Evolutionary conservation across 805 yeast genomes (phyloP), one percentile per base, ranked within the genome.

Genomic region (Starmerella roubikii): DNA sequence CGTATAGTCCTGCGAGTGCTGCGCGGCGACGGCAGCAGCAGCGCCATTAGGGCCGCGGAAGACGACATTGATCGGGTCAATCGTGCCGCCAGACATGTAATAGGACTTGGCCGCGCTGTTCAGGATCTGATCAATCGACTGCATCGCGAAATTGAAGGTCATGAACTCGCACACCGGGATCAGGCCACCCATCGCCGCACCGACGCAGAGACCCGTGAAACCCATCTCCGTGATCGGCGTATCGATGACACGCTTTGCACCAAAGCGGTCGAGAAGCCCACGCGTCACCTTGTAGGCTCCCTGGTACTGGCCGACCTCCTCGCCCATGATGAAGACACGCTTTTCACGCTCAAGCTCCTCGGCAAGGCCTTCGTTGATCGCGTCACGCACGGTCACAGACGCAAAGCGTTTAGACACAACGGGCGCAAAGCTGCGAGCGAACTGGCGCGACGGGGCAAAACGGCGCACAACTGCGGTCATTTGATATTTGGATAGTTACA

Each of bases 1-100:
- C 40, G 94, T 72, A 64, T 76, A 91, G 67, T 85, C 93, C 68
- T 91, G 99, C 21, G 98, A 91, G 68, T 91, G 99, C 68, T 91
- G 99, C 43, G 99, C 99, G 54, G 75, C 99, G 53, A 91, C 98
- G 74, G 97, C 97, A 35, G 96, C 96, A 53, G 98, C 95, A 35
- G 98, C 95, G 66, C 98, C 99, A 65, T 91, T 91, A 46, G 99
- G 97, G 57, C 99, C 99, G 68, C 99, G 79, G 72, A 91, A 91
- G 39, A 94, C 86, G 58, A 88, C 83, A 66, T 83, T 86, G 71
- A 96, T 86, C 47, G 88, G 88, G 28, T 39, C 42, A 66, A 86
- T 95, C 48, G 77, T 81, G 71, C 99, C 99, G 62, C 99, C 99
- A 48, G 95, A 83, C 99, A 91, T 91, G 71, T 91, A 91, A 65